Base-by-base conservation (phyloP, 164 flowering plant species). In the Vitis vinifera region DNA sequence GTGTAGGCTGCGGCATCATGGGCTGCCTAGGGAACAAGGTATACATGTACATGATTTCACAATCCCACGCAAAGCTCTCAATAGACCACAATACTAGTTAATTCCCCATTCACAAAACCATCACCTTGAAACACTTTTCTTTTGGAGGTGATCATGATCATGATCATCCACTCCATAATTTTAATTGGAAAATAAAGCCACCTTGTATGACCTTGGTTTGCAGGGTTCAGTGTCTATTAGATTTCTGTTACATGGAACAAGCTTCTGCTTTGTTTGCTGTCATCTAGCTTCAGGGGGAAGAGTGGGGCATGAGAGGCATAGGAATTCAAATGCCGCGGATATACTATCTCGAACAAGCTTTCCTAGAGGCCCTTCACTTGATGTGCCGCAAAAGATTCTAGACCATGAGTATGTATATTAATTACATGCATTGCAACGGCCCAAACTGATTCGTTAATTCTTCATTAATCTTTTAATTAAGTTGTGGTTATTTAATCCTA, bases 1-100 rank as follows among this genome's bases (percentile, higher is more conserved):
- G 92, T 50, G 85, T 91, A 2, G 92, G 93, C 12, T 88, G 93
- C 79, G 97, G 97, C 67, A 76, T 89, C 82, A 83, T 91, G 90
- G 92, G 93, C 47, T 86, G 88, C 78, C 79, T 91, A 13, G 92
- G 92, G 64, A 91, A 91, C 66, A 91, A 91, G 92, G 97, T 89
- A 80, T 10, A 2, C 12, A 51, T 17, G 30, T 10, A 59, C 23
- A 59, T 0, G 4, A 3, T 37, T 37, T 37, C 44, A 37, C 44
- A 37, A 37, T 37, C 44, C 44, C 44, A 37, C 4, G 44, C 44
- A 2, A 3, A 37, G 44, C 44, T 37, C 44, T 37, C 44, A 37
- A 37, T 2, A 23, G 27, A 23, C 0, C 27, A 23, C 27, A 23
- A 23, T 23, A 23, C 27, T 23, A 23, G 27, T 23, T 23, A 23